Base-by-base conservation (phyloP, 257 asterid species). In the Solanum rostratum region DNA sequence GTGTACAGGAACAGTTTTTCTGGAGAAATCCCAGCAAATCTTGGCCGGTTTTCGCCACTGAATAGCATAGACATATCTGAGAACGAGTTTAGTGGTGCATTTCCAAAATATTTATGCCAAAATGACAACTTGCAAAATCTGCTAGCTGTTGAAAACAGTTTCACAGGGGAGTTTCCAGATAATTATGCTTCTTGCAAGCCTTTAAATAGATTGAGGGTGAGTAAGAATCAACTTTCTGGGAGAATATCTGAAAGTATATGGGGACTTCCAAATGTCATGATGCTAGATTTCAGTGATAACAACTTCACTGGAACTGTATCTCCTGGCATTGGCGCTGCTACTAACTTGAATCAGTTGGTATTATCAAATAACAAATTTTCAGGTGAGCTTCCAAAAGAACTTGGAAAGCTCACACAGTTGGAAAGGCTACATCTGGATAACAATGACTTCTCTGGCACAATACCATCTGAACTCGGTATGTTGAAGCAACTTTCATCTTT, bases 61-160 rank as follows among this genome's bases (percentile, higher is more conserved):
- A 46, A 85, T 30, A 70, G 83, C 66, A 49, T 85, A 24, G 88
- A 85, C 50, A 81, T 73, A 55, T 81, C 88, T 37, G 88, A 85
- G 83, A 85, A 85, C 55, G 70, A 70, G 37, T 54, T 85, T 27
- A 54, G 85, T 14, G 88, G 88, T 49, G 83, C 84, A 20, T 69
- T 85, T 39, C 88, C 88, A 33, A 84, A 81, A 39, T 70, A 85
- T 53, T 81, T 85, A 84, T 85, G 88, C 79, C 53, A 82, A 39
- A 60, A 70, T 16, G 83, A 63, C 52, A 85, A 50, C 66, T 70
- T 85, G 85, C 78, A 43, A 16, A 73, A 71, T 24, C 60, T 86
- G 33, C 27, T 86, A 29, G 43, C 79, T 65, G 59, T 86, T 10
- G 79, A 82, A 73, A 86, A 82, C 80, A 70, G 68, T 33, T 73